Evolutionary conservation across 2,329 filamentous ascomycete species (phyloP).

Genomic region (Apiospora phragmitis): DNA sequence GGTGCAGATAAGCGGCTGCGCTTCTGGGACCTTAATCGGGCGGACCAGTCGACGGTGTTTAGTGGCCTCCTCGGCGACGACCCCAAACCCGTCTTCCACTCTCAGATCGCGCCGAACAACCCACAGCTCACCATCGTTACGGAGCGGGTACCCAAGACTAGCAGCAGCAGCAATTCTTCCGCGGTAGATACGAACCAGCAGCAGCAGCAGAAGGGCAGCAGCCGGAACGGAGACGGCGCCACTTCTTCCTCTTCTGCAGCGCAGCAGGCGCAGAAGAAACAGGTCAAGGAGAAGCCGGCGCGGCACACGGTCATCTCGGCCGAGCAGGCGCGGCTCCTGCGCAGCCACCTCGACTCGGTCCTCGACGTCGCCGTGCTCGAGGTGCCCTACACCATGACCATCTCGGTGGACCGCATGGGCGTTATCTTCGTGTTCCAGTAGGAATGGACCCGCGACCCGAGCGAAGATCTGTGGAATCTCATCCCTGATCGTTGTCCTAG

Average conservation of each 20-base stretch:
- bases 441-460: not conserved
- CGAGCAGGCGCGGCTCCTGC: conserved; percentile 83
- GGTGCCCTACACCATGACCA: conserved; percentile 86
- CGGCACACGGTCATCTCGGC: conserved; percentile 82
- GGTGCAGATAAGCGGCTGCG: conserved; percentile 88
- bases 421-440: conserved; percentile 76
- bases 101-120: conserved; percentile 52
- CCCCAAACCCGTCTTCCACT: conserved; percentile 70
- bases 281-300: conserved; percentile 49
- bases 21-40: conserved; percentile 85
- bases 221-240: conserved; percentile 29
- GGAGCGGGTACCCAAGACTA: conserved; percentile 56
- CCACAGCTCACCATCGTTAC: conserved; percentile 59
- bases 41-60: conserved; percentile 77
- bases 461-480: not conserved
- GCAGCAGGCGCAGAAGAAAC: conserved; percentile 21
- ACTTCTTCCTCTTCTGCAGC: conserved; percentile 12
- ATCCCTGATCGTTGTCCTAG: not conserved
- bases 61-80: conserved; percentile 71
- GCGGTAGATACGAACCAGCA: conserved; percentile 31
- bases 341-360: conserved; percentile 84
- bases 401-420: conserved; percentile 86
- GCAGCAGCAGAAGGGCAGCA: too few relatives aligned
- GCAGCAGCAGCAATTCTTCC: conserved; percentile 18
- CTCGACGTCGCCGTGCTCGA: conserved; percentile 88